Evolutionary conservation across 106 monocot genomes (phyloP), one percentile per base, ranked within the genome.

Genomic region (Amphibolis antarctica): DNA sequence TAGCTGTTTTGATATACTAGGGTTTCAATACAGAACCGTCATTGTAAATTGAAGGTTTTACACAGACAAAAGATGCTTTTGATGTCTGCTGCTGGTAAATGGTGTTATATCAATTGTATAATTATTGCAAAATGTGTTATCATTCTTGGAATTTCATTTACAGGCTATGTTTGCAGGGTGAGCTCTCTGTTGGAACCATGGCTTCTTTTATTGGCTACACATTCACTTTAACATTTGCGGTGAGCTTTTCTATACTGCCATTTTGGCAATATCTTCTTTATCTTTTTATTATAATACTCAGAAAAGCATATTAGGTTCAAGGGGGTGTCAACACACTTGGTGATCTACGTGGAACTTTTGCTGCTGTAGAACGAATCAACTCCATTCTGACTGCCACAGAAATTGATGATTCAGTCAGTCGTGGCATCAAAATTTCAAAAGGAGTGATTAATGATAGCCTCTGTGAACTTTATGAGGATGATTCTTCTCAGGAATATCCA

Each of bases 171-270:
- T 63, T 63, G 63, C 88, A 98, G 96, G 96, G 96, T 63, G 90
- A 90, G 63, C 74, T 98, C 19, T 73, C 90, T 62, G 72, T 98
- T 84, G 96, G 96, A 66, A 82, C 70, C 30, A 98, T 98, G 96
- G 73, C 86, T 69, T 84, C 96, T 50, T 98, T 98, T 64, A 87
- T 98, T 78, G 96, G 96, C 46, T 98, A 90, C 76, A 98, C 96
- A 20, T 98, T 98, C 59, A 98, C 96, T 36, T 72, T 98, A 66
- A 98, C 96, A 27, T 98, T 98, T 78, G 89, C 96, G 56, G 90
- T 98, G 73, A 98, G 88, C 77, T 64, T 64, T 58, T 61, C 49
- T 0, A 66, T 1, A 42, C 53, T 18, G 12, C 55, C 22, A 57
- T 15, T 57, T 57, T 57, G 27, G 12, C 26, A 57, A 19, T 31